Conservation (phyloP, 208 protist genomes). For the Angomonas ambiguus region DNA sequence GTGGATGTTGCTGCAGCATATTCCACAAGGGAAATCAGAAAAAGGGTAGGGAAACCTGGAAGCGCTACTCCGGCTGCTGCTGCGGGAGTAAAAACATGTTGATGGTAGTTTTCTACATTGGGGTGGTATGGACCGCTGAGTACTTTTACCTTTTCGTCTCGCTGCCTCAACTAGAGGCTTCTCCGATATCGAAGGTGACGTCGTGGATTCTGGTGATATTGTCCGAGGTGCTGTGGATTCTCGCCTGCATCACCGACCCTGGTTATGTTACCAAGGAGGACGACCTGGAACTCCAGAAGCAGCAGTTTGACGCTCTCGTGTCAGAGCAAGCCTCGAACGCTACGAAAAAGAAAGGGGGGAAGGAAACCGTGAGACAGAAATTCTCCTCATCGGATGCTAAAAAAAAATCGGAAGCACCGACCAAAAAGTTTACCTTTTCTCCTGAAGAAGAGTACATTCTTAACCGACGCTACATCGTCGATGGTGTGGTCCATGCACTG, state of each 20-base stretch:
- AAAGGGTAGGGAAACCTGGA: constrained; percentile 30
- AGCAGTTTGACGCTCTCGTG: not conserved
- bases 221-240: constrained; percentile 60
- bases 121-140: constrained; percentile 80
- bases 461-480: constrained; percentile 67
- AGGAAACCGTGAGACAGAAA: not conserved
- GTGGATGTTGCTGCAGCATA: constrained; percentile 46
- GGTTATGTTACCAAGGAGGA: constrained; percentile 58
- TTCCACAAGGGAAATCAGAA: constrained; percentile 44
- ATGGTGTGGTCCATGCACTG: constrained; percentile 69
- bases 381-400: not conserved
- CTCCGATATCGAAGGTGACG: constrained; percentile 40
- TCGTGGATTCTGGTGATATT: constrained; percentile 52
- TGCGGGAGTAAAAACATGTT: constrained; percentile 67
- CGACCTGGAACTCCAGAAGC: not conserved
- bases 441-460: constrained; percentile 49
- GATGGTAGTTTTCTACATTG: constrained; percentile 84
- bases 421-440: constrained; percentile 23
- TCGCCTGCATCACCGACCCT: constrained; percentile 73
- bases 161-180: constrained; percentile 46
- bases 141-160: constrained; percentile 63
- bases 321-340: not conserved
- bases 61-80: constrained; percentile 30
- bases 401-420: constrained; percentile 1
- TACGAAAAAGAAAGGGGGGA: not conserved